These are phyloP conservation scores for Monilinia fructicola DNA, from an alignment of 2,329 filamentous ascomycete genomes.

Conservation along the genomic window DNA sequence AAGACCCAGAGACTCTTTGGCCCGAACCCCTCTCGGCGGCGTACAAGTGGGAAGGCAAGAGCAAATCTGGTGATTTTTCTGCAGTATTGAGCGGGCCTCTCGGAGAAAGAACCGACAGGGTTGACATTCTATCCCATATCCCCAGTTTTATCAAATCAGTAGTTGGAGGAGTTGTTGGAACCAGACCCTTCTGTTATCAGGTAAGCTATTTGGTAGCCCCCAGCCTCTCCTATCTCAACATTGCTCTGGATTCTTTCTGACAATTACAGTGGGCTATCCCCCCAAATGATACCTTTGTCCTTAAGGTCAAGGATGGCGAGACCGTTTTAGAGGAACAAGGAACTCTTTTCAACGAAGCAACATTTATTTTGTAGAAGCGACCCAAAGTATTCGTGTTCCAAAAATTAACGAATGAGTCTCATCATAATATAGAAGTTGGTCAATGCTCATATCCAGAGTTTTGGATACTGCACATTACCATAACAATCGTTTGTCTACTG, in stretches of 20 bases:
- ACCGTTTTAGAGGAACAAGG: constrained; percentile 73
- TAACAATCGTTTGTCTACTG: constrained; percentile 9
- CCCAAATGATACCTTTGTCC: constrained; percentile 57
- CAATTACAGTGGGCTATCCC: constrained; percentile 64
- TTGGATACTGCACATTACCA: constrained; percentile 14
- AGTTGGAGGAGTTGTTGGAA: constrained; percentile 84
- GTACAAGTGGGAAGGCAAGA: constrained; percentile 76
- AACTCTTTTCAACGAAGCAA: constrained; percentile 80
- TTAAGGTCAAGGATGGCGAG: constrained; percentile 85
- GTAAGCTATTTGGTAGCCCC: constrained; percentile 48
- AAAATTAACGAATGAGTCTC: constrained; percentile 9
- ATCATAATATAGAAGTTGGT: constrained; percentile 18
- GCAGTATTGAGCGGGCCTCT: constrained; percentile 69
- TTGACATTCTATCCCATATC: constrained; percentile 96
- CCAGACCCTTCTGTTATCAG: constrained; percentile 97
- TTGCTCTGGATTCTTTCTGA: constrained; percentile 28
- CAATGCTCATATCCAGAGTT: constrained; percentile 5
- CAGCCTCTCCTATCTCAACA: neutral
- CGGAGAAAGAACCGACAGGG: constrained; percentile 70
- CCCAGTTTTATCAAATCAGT: constrained; percentile 94
- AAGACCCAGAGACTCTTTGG: constrained; percentile 82
- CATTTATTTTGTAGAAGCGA: constrained; percentile 72
- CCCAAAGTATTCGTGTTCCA: constrained; percentile 15
- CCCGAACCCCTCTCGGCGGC: constrained; percentile 75
- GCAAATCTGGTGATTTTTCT: constrained; percentile 72